phyloP scores from a whole-genome alignment of 495 filamentous ascomycete genomes.

The Talaromyces stipitatus region DNA sequence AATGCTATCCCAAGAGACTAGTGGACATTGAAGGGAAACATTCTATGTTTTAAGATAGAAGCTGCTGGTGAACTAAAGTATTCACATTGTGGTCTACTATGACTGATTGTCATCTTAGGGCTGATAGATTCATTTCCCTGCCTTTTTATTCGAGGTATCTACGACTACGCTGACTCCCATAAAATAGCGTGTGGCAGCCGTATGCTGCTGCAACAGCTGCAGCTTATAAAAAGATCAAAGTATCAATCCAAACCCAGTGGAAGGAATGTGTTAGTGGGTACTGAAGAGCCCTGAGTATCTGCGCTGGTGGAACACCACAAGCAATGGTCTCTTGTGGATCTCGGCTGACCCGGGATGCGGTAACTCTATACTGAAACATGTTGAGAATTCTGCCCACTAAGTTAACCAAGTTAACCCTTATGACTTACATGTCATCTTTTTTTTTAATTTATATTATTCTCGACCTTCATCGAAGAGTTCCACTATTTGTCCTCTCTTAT shows the following conservation, averaged over 20 bases:
- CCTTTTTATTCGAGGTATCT: slow-evolving; percentile 16
- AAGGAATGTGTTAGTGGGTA: no score
- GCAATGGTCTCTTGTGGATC: no score
- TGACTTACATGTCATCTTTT: background rate
- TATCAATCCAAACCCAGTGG: no score
- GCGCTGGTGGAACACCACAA: slow-evolving; percentile 17
- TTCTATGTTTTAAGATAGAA: slow-evolving; percentile 34
- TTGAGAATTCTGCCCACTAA: background rate
- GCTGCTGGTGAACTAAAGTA: background rate
- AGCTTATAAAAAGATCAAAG: no score
- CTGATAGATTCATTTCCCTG: slow-evolving; percentile 13
- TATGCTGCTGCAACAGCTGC: slow-evolving; percentile 17
- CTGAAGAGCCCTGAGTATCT: slow-evolving; percentile 22
- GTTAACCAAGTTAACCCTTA: background rate
- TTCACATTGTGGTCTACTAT: background rate
- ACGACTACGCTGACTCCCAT: slow-evolving; percentile 18
- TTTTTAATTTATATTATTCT: background rate
- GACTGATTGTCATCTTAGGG: background rate
- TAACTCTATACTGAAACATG: no score
- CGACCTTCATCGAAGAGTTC: no score
- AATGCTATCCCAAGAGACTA: slow-evolving; percentile 19
- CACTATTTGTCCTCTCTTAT: background rate
- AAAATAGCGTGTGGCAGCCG: slow-evolving; percentile 18
- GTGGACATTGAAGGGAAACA: slow-evolving; percentile 20
- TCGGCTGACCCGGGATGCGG: no score